phyloP scores from a whole-genome alignment of 768 basidiomycete genomes.

The Lactarius sp. region DNA sequence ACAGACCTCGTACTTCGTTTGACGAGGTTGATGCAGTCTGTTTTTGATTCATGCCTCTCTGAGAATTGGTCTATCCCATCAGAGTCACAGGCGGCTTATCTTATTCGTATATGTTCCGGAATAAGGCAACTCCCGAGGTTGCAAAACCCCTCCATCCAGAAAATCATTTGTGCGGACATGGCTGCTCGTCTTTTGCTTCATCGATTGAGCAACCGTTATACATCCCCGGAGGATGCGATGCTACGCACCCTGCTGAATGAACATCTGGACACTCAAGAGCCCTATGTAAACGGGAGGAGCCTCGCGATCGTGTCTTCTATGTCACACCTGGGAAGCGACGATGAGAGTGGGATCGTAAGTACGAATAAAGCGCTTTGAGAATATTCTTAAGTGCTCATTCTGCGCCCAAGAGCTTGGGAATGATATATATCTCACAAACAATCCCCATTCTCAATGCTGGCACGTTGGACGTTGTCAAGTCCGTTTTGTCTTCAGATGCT shows the following conservation, averaged over 20 bases:
- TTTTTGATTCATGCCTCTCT: constrained; percentile 44
- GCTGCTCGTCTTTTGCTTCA: constrained; percentile 19
- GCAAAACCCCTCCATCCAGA: not conserved
- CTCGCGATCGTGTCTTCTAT: constrained; percentile 20
- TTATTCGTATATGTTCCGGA: constrained; percentile 38
- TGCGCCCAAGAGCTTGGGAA: constrained; percentile 27
- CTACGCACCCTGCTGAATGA: constrained; percentile 9
- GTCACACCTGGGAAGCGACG: constrained; percentile 5
- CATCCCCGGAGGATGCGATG: constrained; percentile 9
- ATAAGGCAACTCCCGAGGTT: constrained; percentile 20
- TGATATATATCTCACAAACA: constrained; percentile 33
- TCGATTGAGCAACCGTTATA: constrained; percentile 11
- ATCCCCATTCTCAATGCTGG: constrained; percentile 31
- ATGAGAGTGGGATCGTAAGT: constrained; percentile 22
- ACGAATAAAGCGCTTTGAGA: not conserved
- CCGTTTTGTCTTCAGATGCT: not conserved
- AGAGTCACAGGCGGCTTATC: constrained; percentile 35
- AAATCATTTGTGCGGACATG: constrained; percentile 15
- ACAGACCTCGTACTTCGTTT: constrained; percentile 43
- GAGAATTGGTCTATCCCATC: constrained; percentile 35
- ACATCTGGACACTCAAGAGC: not conserved
- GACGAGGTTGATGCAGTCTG: constrained; percentile 37
- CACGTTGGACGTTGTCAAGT: constrained; percentile 27
- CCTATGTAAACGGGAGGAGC: constrained; percentile 10
- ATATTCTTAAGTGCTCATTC: not conserved